Evolutionary conservation across 1,284 basidiomycete genomes (phyloP).

Genomic region (Boletus austroedulis): DNA sequence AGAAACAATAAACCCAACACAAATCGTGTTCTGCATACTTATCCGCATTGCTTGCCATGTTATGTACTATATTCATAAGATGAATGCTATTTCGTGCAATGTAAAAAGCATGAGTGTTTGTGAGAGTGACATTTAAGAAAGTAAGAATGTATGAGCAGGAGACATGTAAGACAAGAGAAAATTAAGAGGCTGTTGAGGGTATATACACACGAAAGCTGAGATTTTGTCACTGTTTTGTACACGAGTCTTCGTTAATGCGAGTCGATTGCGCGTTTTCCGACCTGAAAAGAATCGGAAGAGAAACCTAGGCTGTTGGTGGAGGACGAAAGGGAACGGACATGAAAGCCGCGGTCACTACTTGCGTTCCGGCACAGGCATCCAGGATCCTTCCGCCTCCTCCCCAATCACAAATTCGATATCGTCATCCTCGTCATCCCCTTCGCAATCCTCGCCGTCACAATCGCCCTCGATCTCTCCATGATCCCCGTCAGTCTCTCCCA

Average conservation of each 20-base stretch:
- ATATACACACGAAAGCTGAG: constrained; percentile 18
- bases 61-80: not conserved
- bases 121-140: not conserved
- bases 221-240: constrained; percentile 8
- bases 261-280: constrained; percentile 20
- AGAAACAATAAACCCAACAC: too few relatives aligned
- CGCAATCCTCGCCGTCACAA: constrained; percentile 29
- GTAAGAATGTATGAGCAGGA: constrained; percentile 11
- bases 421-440: constrained; percentile 52
- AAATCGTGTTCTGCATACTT: not conserved
- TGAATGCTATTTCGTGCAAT: too few relatives aligned
- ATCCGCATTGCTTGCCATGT: not conserved
- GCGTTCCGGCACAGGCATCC: constrained; percentile 46
- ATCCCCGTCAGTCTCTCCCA: constrained; percentile 20
- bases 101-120: constrained; percentile 10
- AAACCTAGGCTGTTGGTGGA: constrained; percentile 10
- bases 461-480: constrained; percentile 28
- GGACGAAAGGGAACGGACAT: not conserved
- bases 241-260: constrained; percentile 10
- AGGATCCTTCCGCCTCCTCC: constrained; percentile 37
- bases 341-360: constrained; percentile 16
- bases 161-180: not conserved
- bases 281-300: constrained; percentile 5
- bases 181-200: constrained; percentile 14
- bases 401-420: constrained; percentile 54